phyloP scores from a whole-genome alignment of 176 grass and related monocot genomes.

The Oropetium thomaeum region DNA sequence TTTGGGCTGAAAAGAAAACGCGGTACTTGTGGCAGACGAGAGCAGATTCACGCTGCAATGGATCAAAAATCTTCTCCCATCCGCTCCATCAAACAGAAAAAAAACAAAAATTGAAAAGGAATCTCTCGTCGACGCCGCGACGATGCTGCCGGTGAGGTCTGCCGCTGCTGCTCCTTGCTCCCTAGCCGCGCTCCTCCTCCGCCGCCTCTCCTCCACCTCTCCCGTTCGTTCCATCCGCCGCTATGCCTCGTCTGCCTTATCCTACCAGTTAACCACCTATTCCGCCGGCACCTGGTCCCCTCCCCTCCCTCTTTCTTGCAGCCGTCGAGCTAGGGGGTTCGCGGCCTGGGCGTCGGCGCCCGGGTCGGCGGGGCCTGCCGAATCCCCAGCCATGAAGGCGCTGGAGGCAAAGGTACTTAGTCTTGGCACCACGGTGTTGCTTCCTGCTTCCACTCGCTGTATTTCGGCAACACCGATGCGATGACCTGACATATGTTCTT shows the following conservation, averaged over 20 bases:
- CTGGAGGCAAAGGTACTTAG: conserved; percentile 51
- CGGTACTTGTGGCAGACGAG: too few species aligned
- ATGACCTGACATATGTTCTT: not conserved
- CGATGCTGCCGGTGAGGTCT: conserved; percentile 47
- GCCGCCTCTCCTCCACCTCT: conserved; percentile 5
- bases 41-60: too few species aligned
- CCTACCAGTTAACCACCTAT: not conserved
- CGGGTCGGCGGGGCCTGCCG: conserved; percentile 22
- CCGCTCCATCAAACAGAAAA: not conserved
- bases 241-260: conserved; percentile 3
- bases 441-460: conserved; percentile 1
- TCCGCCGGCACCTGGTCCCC: not conserved
- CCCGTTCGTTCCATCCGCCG: not conserved
- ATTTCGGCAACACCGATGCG: not conserved
- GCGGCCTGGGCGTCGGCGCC: conserved; percentile 33
- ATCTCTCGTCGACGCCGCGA: not conserved
- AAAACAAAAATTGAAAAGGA: not conserved
- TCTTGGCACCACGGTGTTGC: too few species aligned
- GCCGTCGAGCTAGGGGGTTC: conserved; percentile 17
- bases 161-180: conserved; percentile 34
- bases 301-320: not conserved
- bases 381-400: conserved; percentile 37
- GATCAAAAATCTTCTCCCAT: too few species aligned
- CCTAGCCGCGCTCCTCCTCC: conserved; percentile 31
- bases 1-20: too few species aligned